A percentile compares a stretch with the other conserved stretches of the same genome.
These are phyloP conservation scores for Ganoderma lucidum DNA, from an alignment of 1,284 basidiomycete species.

Conservation along the genomic window DNA sequence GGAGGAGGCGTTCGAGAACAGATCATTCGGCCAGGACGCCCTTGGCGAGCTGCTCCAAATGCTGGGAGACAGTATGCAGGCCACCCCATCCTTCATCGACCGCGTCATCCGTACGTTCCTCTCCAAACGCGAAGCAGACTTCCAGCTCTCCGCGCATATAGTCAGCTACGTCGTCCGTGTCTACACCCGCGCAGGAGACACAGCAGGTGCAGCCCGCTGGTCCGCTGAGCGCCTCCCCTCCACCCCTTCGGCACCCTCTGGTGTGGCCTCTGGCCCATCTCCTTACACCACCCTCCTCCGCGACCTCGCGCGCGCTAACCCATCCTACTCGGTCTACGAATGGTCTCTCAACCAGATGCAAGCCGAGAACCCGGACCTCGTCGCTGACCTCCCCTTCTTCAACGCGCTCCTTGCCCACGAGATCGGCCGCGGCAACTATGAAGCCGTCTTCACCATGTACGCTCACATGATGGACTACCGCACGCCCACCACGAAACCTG, in stretches of 20 bases:
- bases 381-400: conserved; percentile 50
- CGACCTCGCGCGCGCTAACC: conserved; percentile 44
- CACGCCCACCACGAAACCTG: conserved; percentile 44
- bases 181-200: conserved; percentile 44
- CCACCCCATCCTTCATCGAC: conserved; percentile 42
- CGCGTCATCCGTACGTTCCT: conserved; percentile 48
- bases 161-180: conserved; percentile 48
- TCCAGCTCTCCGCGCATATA: conserved; percentile 44
- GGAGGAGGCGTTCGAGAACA: conserved; percentile 40
- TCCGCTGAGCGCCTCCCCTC: conserved; percentile 33
- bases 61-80: conserved; percentile 44
- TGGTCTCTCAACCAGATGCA: conserved; percentile 51
- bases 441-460: conserved; percentile 55
- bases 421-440: conserved; percentile 42
- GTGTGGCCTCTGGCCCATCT: not conserved
- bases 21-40: conserved; percentile 47
- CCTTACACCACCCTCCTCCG: conserved; percentile 51
- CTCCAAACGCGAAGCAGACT: conserved; percentile 40
- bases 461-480: conserved; percentile 45
- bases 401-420: conserved; percentile 55
- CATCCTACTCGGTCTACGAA: conserved; percentile 43
- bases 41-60: conserved; percentile 51
- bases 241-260: conserved; percentile 20
- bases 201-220: conserved; percentile 46
- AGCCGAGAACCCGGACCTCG: conserved; percentile 41